Percentiles rank a stretch among this genome's conserved stretches.
These are phyloP conservation scores for Biscutella auriculata DNA, from an alignment of 441 rosid species.

Conservation along the genomic window DNA sequence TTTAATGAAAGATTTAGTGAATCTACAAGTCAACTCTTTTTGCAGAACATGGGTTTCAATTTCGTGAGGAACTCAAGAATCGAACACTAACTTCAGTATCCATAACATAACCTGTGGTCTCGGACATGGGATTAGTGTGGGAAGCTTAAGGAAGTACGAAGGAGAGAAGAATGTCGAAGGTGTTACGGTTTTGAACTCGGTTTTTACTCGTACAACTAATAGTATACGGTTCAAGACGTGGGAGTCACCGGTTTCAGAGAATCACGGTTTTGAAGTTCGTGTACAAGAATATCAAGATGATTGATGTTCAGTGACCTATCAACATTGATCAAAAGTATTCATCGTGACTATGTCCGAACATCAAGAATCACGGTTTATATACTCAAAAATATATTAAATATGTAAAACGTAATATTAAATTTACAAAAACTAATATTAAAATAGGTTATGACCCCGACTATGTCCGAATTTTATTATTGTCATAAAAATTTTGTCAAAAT, in stretches of 20 bases:
- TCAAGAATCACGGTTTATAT: too few species aligned
- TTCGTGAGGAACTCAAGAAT: slow-evolving; percentile 25
- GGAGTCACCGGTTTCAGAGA: slow-evolving; percentile 25
- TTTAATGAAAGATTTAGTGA: too few species aligned
- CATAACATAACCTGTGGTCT: slow-evolving; percentile 13
- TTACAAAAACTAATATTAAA: too few species aligned
- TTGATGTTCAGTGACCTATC: slow-evolving; percentile 22
- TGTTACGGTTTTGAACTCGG: slow-evolving; percentile 6
- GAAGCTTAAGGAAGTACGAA: slow-evolving; percentile 16
- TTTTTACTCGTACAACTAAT: slow-evolving; percentile 3
- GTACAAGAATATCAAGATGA: slow-evolving; percentile 29
- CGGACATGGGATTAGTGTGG: slow-evolving; percentile 18
- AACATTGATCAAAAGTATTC: too few species aligned
- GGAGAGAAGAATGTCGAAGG: slow-evolving; percentile 3
- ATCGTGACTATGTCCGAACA: too few species aligned
- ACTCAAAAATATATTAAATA: too few species aligned
- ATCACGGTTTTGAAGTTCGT: slow-evolving; percentile 22
- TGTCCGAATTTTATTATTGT: too few species aligned
- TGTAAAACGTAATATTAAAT: too few species aligned
- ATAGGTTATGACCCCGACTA: too few species aligned
- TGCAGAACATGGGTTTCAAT: slow-evolving; percentile 22
- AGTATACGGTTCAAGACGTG: slow-evolving; percentile 26
- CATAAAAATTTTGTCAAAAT: too few species aligned
- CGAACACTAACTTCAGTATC: background rate
- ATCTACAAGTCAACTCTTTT: too few species aligned